phyloP scores from a whole-genome alignment of 768 basidiomycete genomes.

The Termitomyces sp. region DNA sequence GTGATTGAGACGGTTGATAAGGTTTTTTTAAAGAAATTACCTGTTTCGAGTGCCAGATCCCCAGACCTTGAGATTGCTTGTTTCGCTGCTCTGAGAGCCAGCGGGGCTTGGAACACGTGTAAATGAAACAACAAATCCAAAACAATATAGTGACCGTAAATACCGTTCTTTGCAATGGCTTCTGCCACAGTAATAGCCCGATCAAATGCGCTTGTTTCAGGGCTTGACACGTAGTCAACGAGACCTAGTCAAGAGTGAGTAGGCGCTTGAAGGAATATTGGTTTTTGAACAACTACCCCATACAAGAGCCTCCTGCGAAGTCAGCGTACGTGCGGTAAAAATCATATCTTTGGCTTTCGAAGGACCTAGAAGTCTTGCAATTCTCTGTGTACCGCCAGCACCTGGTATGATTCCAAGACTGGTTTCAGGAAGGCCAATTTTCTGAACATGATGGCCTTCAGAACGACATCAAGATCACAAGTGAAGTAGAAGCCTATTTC shows the following conservation, averaged over 20 bases:
- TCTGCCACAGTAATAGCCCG: constrained; percentile 66
- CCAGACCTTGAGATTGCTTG: constrained; percentile 75
- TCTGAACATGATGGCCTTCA: constrained; percentile 61
- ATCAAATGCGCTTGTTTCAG: constrained; percentile 59
- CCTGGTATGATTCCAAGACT: constrained; percentile 82
- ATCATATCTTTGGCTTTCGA: constrained; percentile 84
- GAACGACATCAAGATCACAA: background rate
- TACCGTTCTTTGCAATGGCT: constrained; percentile 66
- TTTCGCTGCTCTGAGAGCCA: constrained; percentile 87
- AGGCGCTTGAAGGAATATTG: background rate
- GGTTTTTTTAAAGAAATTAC: constrained; percentile 18
- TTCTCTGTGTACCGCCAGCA: constrained; percentile 85
- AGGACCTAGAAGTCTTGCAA: constrained; percentile 70
- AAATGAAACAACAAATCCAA: background rate
- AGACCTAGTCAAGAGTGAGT: constrained; percentile 48
- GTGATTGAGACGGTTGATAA: background rate
- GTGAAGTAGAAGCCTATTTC: background rate
- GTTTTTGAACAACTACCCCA: constrained; percentile 46
- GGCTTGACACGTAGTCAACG: constrained; percentile 72
- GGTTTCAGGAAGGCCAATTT: constrained; percentile 85
- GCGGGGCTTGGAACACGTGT: constrained; percentile 50
- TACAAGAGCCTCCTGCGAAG: constrained; percentile 61
- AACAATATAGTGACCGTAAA: background rate
- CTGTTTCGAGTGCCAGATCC: constrained; percentile 76
- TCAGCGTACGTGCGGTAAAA: constrained; percentile 71